Evolutionary conservation across 2,329 filamentous ascomycete species (phyloP), one percentile per base, ranked within the genome.

Genomic region (Ophiostoma australiae): DNA sequence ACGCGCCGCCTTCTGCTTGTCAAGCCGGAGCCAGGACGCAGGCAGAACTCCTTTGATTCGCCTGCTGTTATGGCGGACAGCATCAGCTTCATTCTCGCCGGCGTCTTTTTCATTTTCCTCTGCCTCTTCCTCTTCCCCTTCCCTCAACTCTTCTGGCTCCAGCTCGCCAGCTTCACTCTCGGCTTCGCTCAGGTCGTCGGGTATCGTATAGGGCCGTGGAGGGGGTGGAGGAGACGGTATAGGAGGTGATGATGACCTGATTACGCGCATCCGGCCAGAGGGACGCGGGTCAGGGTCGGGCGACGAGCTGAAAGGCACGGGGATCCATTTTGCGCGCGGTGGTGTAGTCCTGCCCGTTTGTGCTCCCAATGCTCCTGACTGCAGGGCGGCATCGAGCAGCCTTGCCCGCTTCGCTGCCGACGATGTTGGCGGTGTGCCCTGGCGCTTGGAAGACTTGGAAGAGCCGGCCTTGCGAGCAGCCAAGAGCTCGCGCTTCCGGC

Each of bases 1-100:
- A 1, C 76, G 78, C 39, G 78, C 73, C 4, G 79, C 74, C 33
- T 77, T 76, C 70, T 83, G 80, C 71, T 86, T 84, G 75, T 89
- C 86, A 33, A 90, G 77, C 61, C 88, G 84, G 70, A 90, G 81
- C 85, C 88, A 90, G 6, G 88, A 90, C n/a, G 88, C 88, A 55
- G 88, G 88, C 65, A 90, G 81, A 8, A 90, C 87, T 31, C 88
- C 87, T 70, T 83, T 83, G 67, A 90, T 86, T 69, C 82, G 81
- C 69, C 79, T 83, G 48, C 80, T 80, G 71, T 81, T 79, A 27
- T 76, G 77, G 10, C 77, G 77, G 35, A 81, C 80, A 15, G 79
- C 76, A 33, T 85, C 82, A 1, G 79, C 79, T 3, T 83, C 83
- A 68, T 79, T 82, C 48, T 79, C 79, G 11, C 48, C 67, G 0